A percentile compares a stretch with the other conserved stretches of the same genome.
phyloP scores from a whole-genome alignment of 2,329 filamentous ascomycete species.

The Diaporthe caulivora region DNA sequence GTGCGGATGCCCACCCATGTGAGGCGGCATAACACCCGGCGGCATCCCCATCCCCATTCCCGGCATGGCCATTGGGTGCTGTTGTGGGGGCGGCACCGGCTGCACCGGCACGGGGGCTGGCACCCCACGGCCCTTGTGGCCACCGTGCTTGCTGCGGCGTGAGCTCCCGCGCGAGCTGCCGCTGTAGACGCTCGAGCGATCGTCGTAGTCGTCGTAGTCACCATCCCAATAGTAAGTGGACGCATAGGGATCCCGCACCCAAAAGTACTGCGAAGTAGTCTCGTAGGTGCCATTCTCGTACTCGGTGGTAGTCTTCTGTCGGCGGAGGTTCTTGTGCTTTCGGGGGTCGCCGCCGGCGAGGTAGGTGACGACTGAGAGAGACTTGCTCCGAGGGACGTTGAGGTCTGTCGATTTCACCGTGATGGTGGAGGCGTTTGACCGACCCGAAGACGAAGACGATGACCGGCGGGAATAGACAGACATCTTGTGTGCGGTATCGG shows the following conservation, averaged over 20 bases:
- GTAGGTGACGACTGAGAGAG: conserved; percentile 37
- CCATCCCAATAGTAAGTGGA: conserved; percentile 35
- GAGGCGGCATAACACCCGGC: conserved; percentile 3
- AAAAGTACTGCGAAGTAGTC: conserved; percentile 27
- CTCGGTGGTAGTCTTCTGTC: conserved; percentile 38
- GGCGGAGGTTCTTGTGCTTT: conserved; percentile 38
- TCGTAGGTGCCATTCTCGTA: conserved; percentile 36
- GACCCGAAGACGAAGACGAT: conserved; percentile 34
- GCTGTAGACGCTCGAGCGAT: conserved; percentile 29
- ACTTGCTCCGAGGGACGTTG: conserved; percentile 33
- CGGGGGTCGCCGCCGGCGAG: conserved; percentile 40
- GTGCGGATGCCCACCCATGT: conserved; percentile 9
- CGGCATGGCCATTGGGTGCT: conserved; percentile 22
- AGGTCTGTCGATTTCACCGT: conserved; percentile 34
- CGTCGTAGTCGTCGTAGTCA: conserved; percentile 31
- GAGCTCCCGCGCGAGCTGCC: conserved; percentile 30
- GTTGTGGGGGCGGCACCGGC: conserved; percentile 8
- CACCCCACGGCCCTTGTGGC: conserved; percentile 2
- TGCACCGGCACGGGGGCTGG: conserved; percentile 24
- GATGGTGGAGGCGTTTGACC: conserved; percentile 33
- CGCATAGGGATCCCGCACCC: conserved; percentile 39
- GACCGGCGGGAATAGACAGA: conserved; percentile 37
- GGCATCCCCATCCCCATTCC: conserved; percentile 23
- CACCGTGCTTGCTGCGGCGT: conserved; percentile 35
- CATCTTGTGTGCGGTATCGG: conserved; percentile 30